Percentiles rank a stretch among this genome's conserved stretches.
Evolutionary conservation across 768 basidiomycete species (phyloP).

Genomic region (Boletus sensibilis): DNA sequence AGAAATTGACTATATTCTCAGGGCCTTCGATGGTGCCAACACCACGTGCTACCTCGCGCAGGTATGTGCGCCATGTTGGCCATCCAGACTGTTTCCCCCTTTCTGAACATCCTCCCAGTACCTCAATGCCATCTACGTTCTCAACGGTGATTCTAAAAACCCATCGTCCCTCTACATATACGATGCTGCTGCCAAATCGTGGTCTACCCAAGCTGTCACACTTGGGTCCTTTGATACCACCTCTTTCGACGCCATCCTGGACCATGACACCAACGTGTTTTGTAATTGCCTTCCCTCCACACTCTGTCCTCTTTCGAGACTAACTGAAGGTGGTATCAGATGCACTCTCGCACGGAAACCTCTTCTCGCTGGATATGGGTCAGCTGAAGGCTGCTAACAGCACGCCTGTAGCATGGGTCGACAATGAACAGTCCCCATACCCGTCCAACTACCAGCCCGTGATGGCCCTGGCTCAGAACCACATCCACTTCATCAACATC

Average conservation of each 20-base stretch:
- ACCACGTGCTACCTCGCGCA: slow-evolving; percentile 74
- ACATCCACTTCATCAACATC: slow-evolving; percentile 78
- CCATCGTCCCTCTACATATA: slow-evolving; percentile 77
- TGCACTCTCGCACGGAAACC: slow-evolving; percentile 60
- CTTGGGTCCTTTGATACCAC: slow-evolving; percentile 58
- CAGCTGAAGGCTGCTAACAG: slow-evolving; percentile 59
- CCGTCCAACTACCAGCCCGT: slow-evolving; percentile 62
- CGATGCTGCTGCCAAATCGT: slow-evolving; percentile 66
- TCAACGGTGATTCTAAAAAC: slow-evolving; percentile 72
- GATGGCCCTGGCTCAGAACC: slow-evolving; percentile 84
- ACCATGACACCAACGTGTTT: slow-evolving; percentile 93
- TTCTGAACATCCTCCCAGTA: slow-evolving; percentile 46
- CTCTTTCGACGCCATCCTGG: slow-evolving; percentile 71
- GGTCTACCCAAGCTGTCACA: slow-evolving; percentile 71
- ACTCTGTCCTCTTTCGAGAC: neutral
- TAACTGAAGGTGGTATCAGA: slow-evolving; percentile 41
- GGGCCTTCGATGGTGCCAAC: slow-evolving; percentile 62
- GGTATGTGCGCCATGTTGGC: slow-evolving; percentile 34
- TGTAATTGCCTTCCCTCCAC: slow-evolving; percentile 40
- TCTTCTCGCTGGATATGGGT: slow-evolving; percentile 73
- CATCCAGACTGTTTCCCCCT: neutral
- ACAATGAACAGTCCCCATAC: slow-evolving; percentile 57
- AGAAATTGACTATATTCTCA: slow-evolving; percentile 24
- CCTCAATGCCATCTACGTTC: slow-evolving; percentile 81
- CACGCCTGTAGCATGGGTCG: slow-evolving; percentile 60